Percentiles rank a stretch among this genome's conserved stretches.
Conservation (phyloP, 2,329 filamentous ascomycete species). For the Neopestalotiopsis rosae region DNA sequence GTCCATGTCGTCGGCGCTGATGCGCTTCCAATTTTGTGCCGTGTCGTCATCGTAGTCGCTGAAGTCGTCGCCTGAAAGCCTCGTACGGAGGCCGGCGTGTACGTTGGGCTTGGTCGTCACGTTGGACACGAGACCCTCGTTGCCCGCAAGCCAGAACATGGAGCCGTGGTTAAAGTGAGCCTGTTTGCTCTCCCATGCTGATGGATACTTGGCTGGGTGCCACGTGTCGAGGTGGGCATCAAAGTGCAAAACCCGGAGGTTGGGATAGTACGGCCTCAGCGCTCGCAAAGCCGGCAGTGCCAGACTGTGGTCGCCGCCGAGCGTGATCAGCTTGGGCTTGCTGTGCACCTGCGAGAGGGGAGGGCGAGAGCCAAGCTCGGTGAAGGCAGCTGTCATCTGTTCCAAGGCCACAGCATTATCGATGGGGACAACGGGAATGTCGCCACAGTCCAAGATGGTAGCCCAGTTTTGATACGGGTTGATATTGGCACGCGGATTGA, state of each 20-base stretch:
- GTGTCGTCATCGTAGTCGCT: constrained; percentile 74
- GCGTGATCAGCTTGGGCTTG: constrained; percentile 65
- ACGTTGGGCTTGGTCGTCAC: constrained; percentile 72
- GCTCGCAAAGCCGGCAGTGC: constrained; percentile 73
- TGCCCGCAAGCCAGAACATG: constrained; percentile 89
- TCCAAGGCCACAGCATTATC: constrained; percentile 81
- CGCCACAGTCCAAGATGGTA: constrained; percentile 84
- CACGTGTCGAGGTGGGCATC: constrained; percentile 84
- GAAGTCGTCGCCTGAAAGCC: constrained; percentile 67
- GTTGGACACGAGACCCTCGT: constrained; percentile 80
- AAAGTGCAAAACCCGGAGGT: constrained; percentile 76
- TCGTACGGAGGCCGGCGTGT: constrained; percentile 82
- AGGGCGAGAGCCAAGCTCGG: constrained; percentile 61
- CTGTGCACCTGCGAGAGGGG: constrained; percentile 39
- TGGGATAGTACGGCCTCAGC: constrained; percentile 65
- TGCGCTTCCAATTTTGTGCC: constrained; percentile 78
- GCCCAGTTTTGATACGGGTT: constrained; percentile 87
- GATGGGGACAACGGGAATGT: constrained; percentile 85
- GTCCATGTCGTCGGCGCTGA: constrained; percentile 87
- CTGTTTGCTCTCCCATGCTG: constrained; percentile 73
- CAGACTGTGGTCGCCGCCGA: constrained; percentile 77
- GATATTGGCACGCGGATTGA: constrained; percentile 80
- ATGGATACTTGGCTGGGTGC: constrained; percentile 82
- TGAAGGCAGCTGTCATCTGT: constrained; percentile 85
- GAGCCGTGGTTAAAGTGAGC: constrained; percentile 84